Percentiles rank a stretch among this genome's conserved stretches.
These are phyloP conservation scores for Phallus indusiatus DNA, from an alignment of 768 basidiomycete genomes.

Conservation along the genomic window DNA sequence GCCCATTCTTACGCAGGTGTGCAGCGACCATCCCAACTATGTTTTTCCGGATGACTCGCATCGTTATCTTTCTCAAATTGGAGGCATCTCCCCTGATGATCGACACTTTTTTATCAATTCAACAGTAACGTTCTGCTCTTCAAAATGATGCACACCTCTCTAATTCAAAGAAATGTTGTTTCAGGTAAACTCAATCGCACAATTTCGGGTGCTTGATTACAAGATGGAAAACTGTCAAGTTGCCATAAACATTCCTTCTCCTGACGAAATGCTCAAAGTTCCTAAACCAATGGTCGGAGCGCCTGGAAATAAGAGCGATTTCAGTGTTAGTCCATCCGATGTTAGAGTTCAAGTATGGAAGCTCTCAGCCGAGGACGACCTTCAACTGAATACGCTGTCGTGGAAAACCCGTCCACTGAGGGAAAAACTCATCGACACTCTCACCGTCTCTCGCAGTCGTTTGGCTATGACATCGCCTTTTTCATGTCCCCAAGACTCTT, in stretches of 20 bases:
- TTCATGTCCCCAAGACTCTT: neutral
- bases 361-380: neutral
- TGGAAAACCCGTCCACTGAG: slow-evolving; percentile 1
- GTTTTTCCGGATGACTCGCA: neutral
- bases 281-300: neutral
- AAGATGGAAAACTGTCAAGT: slow-evolving; percentile 1
- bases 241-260: neutral
- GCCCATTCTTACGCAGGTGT: neutral
- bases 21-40: neutral
- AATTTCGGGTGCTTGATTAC: slow-evolving; percentile 2
- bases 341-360: neutral
- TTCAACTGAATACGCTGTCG: neutral
- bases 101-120: neutral
- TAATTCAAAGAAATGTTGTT: neutral
- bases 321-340: neutral
- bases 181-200: neutral
- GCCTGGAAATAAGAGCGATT: neutral
- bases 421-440: neutral
- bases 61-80: neutral
- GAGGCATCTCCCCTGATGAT: neutral
- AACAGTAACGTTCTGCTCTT: neutral
- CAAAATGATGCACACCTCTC: neutral
- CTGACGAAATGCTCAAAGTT: neutral
- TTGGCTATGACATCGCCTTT: neutral
- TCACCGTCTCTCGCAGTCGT: neutral